phyloP scores from a whole-genome alignment of 1,284 basidiomycete species.

The Afroboletus lepidellus region DNA sequence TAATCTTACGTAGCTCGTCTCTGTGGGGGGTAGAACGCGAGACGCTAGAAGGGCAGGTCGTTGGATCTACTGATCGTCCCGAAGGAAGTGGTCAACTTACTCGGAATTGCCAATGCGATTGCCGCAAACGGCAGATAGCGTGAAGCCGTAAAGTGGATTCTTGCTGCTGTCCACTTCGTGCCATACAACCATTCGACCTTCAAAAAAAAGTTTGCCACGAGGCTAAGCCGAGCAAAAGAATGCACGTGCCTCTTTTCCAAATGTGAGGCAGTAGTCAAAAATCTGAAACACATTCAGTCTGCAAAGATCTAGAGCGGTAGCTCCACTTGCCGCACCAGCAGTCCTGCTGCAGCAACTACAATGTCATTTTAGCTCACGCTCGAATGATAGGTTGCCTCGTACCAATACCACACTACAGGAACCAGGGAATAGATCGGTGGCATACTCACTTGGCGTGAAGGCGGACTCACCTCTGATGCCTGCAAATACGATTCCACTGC shows the following conservation, averaged over 20 bases:
- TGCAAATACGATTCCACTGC: slow-evolving; percentile 18
- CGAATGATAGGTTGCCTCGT: not conserved
- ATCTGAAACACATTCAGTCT: slow-evolving; percentile 5
- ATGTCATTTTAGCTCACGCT: not conserved
- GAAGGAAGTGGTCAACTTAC: slow-evolving; percentile 1
- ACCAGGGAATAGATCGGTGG: not conserved
- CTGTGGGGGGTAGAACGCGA: not conserved
- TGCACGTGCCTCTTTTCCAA: slow-evolving; percentile 12
- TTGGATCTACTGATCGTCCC: not conserved
- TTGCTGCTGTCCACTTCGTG: slow-evolving; percentile 17
- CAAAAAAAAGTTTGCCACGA: not conserved
- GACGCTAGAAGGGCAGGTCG: slow-evolving; percentile 8
- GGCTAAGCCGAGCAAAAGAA: not conserved
- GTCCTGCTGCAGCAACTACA: slow-evolving; percentile 14
- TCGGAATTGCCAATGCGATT: slow-evolving; percentile 17
- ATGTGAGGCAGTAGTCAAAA: slow-evolving; percentile 22
- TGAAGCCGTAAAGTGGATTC: slow-evolving; percentile 19
- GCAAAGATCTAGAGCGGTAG: not conserved
- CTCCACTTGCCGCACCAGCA: slow-evolving; percentile 9
- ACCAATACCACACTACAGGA: slow-evolving; percentile 16
- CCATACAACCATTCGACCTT: slow-evolving; percentile 21
- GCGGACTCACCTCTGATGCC: slow-evolving; percentile 14
- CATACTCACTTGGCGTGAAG: not conserved
- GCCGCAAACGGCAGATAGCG: slow-evolving; percentile 28
- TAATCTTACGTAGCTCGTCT: slow-evolving; percentile 10